Evolutionary conservation across 2,329 filamentous ascomycete species (phyloP).

Genomic region (Diaporthe ilicicola): DNA sequence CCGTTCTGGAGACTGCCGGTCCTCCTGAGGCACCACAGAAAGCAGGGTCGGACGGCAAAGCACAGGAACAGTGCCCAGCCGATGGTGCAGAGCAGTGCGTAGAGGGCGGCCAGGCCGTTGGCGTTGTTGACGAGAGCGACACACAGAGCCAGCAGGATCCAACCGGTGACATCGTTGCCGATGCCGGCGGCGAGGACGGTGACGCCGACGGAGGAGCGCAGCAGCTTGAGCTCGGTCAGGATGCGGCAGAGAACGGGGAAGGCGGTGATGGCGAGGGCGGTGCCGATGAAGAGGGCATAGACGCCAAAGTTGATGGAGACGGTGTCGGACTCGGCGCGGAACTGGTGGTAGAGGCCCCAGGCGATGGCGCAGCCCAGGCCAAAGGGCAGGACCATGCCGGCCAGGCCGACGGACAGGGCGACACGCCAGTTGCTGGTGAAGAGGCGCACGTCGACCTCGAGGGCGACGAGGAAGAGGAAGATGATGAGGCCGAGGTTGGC

Average conservation of each 20-base stretch:
- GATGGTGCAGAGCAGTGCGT: conserved; percentile 78
- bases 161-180: conserved; percentile 90
- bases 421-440: conserved; percentile 83
- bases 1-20: conserved; percentile 86
- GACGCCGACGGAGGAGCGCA: conserved; percentile 83
- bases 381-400: conserved; percentile 85
- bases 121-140: conserved; percentile 92
- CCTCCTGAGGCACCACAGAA: conserved; percentile 77
- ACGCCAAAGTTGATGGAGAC: conserved; percentile 58
- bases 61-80: conserved; percentile 81
- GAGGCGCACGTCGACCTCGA: conserved; percentile 85
- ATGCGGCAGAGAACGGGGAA: conserved; percentile 95
- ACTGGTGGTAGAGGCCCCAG: conserved; percentile 81
- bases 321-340: conserved; percentile 56
- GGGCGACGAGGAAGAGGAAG: conserved; percentile 86
- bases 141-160: conserved; percentile 92
- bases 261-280: conserved; percentile 90
- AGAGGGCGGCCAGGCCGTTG: conserved; percentile 83
- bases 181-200: conserved; percentile 91
- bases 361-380: conserved; percentile 82
- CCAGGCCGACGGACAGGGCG: conserved; percentile 78
- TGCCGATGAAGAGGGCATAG: conserved; percentile 82
- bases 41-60: conserved; percentile 75
- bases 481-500: conserved; percentile 86
- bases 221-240: conserved; percentile 86